phyloP scores from a whole-genome alignment of 441 rosid genomes.

The Arabidopsis hybrid region DNA sequence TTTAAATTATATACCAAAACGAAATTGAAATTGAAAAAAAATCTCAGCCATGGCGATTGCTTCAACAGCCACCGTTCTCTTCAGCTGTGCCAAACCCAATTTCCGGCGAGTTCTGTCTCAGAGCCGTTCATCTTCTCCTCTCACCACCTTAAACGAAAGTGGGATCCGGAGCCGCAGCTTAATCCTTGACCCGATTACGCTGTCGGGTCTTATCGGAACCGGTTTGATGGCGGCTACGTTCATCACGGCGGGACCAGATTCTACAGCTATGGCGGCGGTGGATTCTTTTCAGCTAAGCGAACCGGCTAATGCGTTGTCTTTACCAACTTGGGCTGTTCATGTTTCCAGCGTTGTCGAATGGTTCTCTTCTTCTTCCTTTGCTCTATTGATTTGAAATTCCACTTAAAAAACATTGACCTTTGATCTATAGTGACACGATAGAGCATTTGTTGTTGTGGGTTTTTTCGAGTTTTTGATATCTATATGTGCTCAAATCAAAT shows the following conservation, averaged over 20 bases:
- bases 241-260: slow-evolving; percentile 46
- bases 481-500: slow-evolving; percentile 9
- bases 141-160: background rate
- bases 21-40: slow-evolving; percentile 5
- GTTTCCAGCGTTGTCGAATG: slow-evolving; percentile 93
- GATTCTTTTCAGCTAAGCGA: slow-evolving; percentile 65
- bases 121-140: slow-evolving; percentile 21
- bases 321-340: slow-evolving; percentile 91
- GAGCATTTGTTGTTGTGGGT: slow-evolving; percentile 5
- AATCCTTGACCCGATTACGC: slow-evolving; percentile 39
- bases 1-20: slow-evolving; percentile 32
- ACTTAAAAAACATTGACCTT: background rate
- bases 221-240: slow-evolving; percentile 60
- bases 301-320: slow-evolving; percentile 83
- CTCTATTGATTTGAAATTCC: background rate
- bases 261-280: slow-evolving; percentile 54
- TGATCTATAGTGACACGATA: slow-evolving; percentile 11
- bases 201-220: slow-evolving; percentile 60
- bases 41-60: slow-evolving; percentile 50
- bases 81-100: slow-evolving; percentile 41
- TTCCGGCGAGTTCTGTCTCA: slow-evolving; percentile 30
- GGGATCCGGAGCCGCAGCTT: slow-evolving; percentile 16
- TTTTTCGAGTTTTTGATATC: background rate
- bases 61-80: slow-evolving; percentile 44
- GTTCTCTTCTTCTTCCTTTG: slow-evolving; percentile 46